Evolutionary conservation across 768 basidiomycete genomes (phyloP).

Genomic region (Xerocomus spinulosus): DNA sequence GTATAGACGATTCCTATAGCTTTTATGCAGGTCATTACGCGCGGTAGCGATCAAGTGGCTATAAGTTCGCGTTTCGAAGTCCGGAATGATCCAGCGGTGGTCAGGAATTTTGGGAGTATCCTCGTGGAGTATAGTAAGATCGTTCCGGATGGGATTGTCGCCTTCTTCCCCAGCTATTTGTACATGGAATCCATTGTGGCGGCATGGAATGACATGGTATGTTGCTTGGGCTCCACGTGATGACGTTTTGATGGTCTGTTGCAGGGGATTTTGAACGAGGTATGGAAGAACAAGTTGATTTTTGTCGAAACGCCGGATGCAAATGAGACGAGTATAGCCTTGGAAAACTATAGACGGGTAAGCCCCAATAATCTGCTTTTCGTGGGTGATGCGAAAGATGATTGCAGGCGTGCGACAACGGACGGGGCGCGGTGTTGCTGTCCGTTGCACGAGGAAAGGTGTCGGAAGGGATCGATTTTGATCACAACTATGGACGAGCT

Average conservation of each 20-base stretch:
- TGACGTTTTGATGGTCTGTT: constrained; percentile 1
- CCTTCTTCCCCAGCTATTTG: constrained; percentile 98
- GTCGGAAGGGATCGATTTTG: constrained; percentile 99
- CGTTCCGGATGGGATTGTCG: constrained; percentile 97
- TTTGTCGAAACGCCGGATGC: constrained; percentile 99
- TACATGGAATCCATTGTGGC: constrained; percentile 99
- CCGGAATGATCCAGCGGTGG: constrained; percentile 97
- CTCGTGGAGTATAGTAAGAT: constrained; percentile 97
- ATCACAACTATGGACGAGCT: constrained; percentile 98
- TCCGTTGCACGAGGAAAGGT: constrained; percentile 99
- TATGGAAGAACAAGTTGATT: constrained; percentile 98
- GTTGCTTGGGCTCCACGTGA: constrained; percentile 23
- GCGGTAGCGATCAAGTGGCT: constrained; percentile 97
- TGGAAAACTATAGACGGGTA: constrained; percentile 95
- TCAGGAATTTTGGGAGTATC: constrained; percentile 97
- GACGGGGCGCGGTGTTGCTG: constrained; percentile 90
- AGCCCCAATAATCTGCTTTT: constrained; percentile 6
- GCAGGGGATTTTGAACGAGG: constrained; percentile 97
- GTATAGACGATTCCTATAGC: neutral
- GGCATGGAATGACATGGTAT: constrained; percentile 99
- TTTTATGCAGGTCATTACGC: constrained; percentile 77
- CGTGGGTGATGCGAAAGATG: neutral
- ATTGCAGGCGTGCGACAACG: constrained; percentile 92
- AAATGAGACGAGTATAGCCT: constrained; percentile 95
- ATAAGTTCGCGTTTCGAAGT: constrained; percentile 99